Evolutionary conservation across 352 stramenopile genomes (phyloP).

Genomic region (Aphanomyces euteiches): DNA sequence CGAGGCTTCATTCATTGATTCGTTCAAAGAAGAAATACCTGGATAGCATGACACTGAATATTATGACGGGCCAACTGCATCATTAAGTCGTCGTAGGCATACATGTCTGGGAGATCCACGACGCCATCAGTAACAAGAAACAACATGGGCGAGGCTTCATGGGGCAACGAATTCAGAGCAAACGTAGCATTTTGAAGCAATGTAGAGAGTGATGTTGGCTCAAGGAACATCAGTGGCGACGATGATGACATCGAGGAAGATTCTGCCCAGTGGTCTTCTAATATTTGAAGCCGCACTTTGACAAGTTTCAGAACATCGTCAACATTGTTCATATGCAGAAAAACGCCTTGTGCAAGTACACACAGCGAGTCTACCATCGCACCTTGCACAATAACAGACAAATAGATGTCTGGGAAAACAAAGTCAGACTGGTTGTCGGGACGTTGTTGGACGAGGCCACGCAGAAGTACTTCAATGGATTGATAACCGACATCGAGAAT

Average conservation of each 20-base stretch:
- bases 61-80: constrained; percentile 88
- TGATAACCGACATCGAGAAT: constrained; percentile 82
- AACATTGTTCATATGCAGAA: constrained; percentile 59
- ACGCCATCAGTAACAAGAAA: constrained; percentile 84
- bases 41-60: constrained; percentile 81
- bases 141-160: constrained; percentile 67
- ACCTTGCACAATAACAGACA: constrained; percentile 76
- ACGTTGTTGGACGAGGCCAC: constrained; percentile 16
- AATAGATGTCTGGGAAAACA: constrained; percentile 30
- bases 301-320: constrained; percentile 59
- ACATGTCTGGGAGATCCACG: constrained; percentile 69
- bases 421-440: constrained; percentile 17
- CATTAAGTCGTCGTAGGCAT: constrained; percentile 79
- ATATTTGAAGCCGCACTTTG: constrained; percentile 65
- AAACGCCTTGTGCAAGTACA: constrained; percentile 77
- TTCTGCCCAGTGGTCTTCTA: constrained; percentile 76
- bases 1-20: not conserved
- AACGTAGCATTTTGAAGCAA: constrained; percentile 84
- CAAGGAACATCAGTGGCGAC: not conserved
- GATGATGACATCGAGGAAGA: not conserved
- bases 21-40: constrained; percentile 12
- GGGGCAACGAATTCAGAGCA: constrained; percentile 78
- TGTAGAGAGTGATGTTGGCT: constrained; percentile 46
- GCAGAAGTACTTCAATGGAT: constrained; percentile 42
- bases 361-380: constrained; percentile 71